Conservation (phyloP, 768 basidiomycete genomes). For the Coprinopsis cinerea region DNA sequence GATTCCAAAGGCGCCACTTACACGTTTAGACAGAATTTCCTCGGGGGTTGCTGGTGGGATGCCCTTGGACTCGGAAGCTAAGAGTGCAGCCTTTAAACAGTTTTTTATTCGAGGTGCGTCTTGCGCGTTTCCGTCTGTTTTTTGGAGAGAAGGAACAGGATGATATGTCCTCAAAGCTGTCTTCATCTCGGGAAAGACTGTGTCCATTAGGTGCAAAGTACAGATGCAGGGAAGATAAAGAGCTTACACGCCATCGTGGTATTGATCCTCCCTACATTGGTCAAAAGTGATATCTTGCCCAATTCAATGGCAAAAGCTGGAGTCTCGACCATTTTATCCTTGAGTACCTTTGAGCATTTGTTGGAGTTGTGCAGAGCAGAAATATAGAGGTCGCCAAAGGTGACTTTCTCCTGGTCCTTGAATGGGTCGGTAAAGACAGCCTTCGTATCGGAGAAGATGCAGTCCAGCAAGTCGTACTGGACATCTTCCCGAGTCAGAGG, state of each 20-base stretch:
- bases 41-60: constrained; percentile 68
- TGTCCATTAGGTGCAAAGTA: constrained; percentile 18
- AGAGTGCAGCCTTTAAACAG: constrained; percentile 74
- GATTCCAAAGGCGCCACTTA: constrained; percentile 29
- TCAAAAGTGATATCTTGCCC: constrained; percentile 77
- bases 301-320: constrained; percentile 75
- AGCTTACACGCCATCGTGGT: constrained; percentile 83
- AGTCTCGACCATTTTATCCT: constrained; percentile 81
- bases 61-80: constrained; percentile 61
- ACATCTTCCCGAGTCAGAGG: constrained; percentile 79
- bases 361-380: constrained; percentile 73
- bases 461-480: constrained; percentile 77
- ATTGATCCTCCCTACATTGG: constrained; percentile 88
- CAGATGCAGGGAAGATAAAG: constrained; percentile 13
- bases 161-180: constrained; percentile 87
- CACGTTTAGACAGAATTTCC: constrained; percentile 64
- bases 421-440: constrained; percentile 53
- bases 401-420: constrained; percentile 50
- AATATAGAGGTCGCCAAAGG: constrained; percentile 80
- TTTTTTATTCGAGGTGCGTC: constrained; percentile 92
- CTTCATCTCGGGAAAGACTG: constrained; percentile 93
- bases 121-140: constrained; percentile 82
- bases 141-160: constrained; percentile 84
- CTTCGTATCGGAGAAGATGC: constrained; percentile 68
- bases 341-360: constrained; percentile 84